A percentile compares a stretch with the other conserved stretches of the same genome.
Conservation (phyloP, 2,329 filamentous ascomycete genomes). For the Cladosporium sphaerospermum region DNA sequence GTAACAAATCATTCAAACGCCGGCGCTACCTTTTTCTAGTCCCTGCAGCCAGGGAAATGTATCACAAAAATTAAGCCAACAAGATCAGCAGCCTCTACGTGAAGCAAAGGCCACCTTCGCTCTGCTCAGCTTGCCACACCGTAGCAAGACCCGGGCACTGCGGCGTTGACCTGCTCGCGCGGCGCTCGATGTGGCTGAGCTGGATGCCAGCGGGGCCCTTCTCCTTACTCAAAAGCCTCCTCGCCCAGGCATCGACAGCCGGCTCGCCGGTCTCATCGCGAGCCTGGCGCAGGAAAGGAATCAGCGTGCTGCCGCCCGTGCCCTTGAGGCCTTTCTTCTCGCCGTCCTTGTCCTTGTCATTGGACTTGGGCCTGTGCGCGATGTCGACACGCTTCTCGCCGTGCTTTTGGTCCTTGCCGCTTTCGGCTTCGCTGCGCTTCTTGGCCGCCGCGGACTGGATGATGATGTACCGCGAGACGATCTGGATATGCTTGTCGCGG, state of each 20-base stretch:
- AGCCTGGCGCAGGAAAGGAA: slow-evolving; percentile 94
- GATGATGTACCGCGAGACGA: slow-evolving; percentile 94
- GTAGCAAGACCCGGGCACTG: slow-evolving; percentile 9
- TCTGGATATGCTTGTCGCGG: slow-evolving; percentile 90
- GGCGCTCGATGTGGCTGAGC: slow-evolving; percentile 6
- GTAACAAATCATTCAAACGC: no score
- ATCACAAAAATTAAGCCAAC: no score
- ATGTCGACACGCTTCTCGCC: slow-evolving; percentile 55
- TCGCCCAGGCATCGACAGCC: slow-evolving; percentile 64
- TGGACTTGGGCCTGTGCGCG: slow-evolving; percentile 10
- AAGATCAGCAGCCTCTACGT: slow-evolving; percentile 10
- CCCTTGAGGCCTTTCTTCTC: slow-evolving; percentile 64
- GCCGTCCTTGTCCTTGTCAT: slow-evolving; percentile 1
- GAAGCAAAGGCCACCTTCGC: slow-evolving; percentile 16
- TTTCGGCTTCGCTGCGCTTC: slow-evolving; percentile 41
- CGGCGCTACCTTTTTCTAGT: no score
- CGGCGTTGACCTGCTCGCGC: background rate
- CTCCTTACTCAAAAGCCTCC: slow-evolving; percentile 51
- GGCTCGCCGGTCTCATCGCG: slow-evolving; percentile 93
- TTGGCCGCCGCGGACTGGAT: slow-evolving; percentile 69
- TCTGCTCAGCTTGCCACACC: slow-evolving; percentile 7
- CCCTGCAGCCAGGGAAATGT: no score
- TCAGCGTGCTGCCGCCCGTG: slow-evolving; percentile 87
- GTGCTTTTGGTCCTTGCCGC: slow-evolving; percentile 24
- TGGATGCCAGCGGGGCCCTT: slow-evolving; percentile 29